Conservation (phyloP, 2,329 filamentous ascomycete species). For the Alternaria angustiovoidea region DNA sequence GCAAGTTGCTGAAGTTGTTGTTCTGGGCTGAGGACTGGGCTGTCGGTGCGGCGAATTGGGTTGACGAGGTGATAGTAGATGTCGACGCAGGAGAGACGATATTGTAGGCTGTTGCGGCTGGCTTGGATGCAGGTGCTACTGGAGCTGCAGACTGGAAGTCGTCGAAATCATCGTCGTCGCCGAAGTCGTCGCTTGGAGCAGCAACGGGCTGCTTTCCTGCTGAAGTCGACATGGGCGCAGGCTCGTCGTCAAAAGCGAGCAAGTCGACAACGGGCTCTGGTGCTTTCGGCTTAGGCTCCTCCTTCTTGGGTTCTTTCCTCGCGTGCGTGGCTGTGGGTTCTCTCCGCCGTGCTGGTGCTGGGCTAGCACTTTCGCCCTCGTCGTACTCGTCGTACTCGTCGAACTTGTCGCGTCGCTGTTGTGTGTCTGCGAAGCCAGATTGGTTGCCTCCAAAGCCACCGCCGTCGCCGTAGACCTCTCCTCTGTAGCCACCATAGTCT, state of each 20-base stretch:
- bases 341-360: conserved; percentile 61
- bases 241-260: conserved; percentile 87
- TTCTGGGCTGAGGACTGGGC: conserved; percentile 85
- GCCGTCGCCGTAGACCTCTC: conserved; percentile 90
- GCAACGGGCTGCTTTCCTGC: conserved; percentile 55
- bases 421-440: conserved; percentile 70
- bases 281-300: conserved; percentile 76
- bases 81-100: conserved; percentile 58
- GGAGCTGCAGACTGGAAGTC: conserved; percentile 87
- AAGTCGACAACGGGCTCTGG: conserved; percentile 85
- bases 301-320: conserved; percentile 65
- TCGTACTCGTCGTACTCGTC: conserved; percentile 98
- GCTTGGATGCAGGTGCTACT: conserved; percentile 54
- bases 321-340: conserved; percentile 49
- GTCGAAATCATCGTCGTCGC: conserved; percentile 90
- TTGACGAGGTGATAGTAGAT: conserved; percentile 60
- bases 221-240: conserved; percentile 59
- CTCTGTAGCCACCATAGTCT: conserved; percentile 72
- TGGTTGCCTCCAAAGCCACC: conserved; percentile 86
- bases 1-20: conserved; percentile 80
- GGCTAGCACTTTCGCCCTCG: conserved; percentile 68
- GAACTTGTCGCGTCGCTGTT: conserved; percentile 76
- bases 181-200: conserved; percentile 53
- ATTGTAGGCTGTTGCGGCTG: conserved; percentile 53
- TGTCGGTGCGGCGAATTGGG: conserved; percentile 82